A percentile compares a stretch with the other conserved stretches of the same genome.
These are phyloP conservation scores for Solanum neorickii DNA, from an alignment of 257 asterid species.

Conservation along the genomic window DNA sequence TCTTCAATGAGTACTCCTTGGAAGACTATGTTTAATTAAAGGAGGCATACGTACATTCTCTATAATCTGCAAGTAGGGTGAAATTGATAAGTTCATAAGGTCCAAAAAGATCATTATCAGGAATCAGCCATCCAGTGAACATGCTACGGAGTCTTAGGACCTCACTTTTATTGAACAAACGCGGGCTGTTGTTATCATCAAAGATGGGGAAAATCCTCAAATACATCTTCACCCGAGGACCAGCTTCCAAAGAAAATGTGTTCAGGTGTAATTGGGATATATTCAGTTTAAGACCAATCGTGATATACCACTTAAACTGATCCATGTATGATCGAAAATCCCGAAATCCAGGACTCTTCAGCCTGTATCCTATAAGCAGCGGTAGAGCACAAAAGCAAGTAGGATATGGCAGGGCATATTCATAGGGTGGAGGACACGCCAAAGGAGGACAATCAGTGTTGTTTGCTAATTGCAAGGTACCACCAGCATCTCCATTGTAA, in stretches of 20 bases:
- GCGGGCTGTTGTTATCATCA: slow-evolving; percentile 10
- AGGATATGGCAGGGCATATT: slow-evolving; percentile 50
- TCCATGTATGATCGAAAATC: slow-evolving; percentile 52
- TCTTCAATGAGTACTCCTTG: background rate
- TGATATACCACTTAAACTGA: slow-evolving; percentile 40
- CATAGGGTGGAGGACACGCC: slow-evolving; percentile 51
- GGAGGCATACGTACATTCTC: slow-evolving; percentile 32
- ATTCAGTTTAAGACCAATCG: slow-evolving; percentile 44
- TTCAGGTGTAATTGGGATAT: slow-evolving; percentile 50
- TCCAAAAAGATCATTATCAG: slow-evolving; percentile 60
- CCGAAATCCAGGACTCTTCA: slow-evolving; percentile 85
- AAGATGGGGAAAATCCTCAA: slow-evolving; percentile 60
- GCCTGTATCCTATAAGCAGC: slow-evolving; percentile 63
- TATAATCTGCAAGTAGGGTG: slow-evolving; percentile 61
- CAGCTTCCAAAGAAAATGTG: slow-evolving; percentile 52
- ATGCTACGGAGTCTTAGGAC: slow-evolving; percentile 42
- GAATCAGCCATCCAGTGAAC: slow-evolving; percentile 78
- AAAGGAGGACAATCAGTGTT: slow-evolving; percentile 27
- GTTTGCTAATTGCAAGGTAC: slow-evolving; percentile 9
- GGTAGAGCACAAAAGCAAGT: slow-evolving; percentile 81
- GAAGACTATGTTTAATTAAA: background rate
- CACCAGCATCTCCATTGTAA: slow-evolving; percentile 25
- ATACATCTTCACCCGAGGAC: slow-evolving; percentile 75
- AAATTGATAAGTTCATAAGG: slow-evolving; percentile 86
- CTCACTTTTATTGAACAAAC: slow-evolving; percentile 52